Percentiles rank a stretch among this genome's conserved stretches.
Conservation (phyloP, 2,329 filamentous ascomycete species). For the Teratosphaeria gauchensis region DNA sequence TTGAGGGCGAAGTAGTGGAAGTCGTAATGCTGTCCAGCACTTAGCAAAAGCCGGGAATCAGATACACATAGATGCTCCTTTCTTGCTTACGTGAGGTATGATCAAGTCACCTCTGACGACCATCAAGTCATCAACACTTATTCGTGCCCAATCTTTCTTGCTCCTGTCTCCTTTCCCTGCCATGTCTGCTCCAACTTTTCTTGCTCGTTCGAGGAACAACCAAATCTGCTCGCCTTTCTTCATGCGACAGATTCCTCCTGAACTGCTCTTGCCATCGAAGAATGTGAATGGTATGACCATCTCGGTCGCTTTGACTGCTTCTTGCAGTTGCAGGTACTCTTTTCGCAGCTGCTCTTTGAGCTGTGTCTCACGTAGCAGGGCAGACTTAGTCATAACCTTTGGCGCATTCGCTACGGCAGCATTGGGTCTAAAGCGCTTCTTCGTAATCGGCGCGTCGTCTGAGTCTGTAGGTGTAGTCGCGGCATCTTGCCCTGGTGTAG, state of each 20-base stretch:
- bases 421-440: constrained; percentile 52
- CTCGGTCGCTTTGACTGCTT: constrained; percentile 78
- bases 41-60: constrained; percentile 9
- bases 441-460: constrained; percentile 21
- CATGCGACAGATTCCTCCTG: constrained; percentile 71
- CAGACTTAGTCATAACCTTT: constrained; percentile 65
- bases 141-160: constrained; percentile 77
- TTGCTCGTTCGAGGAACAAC: constrained; percentile 84
- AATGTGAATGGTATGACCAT: constrained; percentile 92
- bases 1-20: constrained; percentile 97
- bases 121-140: constrained; percentile 93
- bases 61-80: background rate
- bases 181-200: constrained; percentile 79
- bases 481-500: constrained; percentile 3
- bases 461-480: constrained; percentile 10
- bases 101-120: constrained; percentile 84
- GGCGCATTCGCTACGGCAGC: constrained; percentile 54
- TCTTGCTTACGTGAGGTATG: constrained; percentile 71
- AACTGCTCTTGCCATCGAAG: constrained; percentile 86
- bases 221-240: constrained; percentile 91
- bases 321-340: constrained; percentile 74
- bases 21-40: constrained; percentile 67
- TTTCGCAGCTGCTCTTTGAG: constrained; percentile 64
- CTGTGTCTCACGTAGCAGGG: constrained; percentile 68
- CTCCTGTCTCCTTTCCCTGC: constrained; percentile 59